These are phyloP conservation scores for Alternaria panax DNA, from an alignment of 2,329 filamentous ascomycete genomes.

Conservation along the genomic window DNA sequence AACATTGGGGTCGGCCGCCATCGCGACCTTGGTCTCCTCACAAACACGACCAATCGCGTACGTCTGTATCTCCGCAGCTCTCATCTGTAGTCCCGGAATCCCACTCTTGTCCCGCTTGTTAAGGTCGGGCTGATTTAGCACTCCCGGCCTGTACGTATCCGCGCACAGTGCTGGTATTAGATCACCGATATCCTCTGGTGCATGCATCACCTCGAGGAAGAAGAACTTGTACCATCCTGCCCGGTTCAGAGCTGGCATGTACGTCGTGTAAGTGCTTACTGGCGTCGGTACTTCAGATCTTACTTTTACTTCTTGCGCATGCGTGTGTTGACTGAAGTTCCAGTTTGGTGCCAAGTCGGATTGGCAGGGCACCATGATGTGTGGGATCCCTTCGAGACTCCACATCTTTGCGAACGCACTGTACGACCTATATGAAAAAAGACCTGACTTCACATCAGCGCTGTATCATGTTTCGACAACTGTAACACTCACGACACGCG, in stretches of 20 bases:
- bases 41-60: conserved; percentile 39
- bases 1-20: conserved; percentile 27
- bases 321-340: conserved; percentile 39
- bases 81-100: conserved; percentile 30
- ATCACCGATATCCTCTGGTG: conserved; percentile 39
- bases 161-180: conserved; percentile 36
- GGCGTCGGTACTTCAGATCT: conserved; percentile 15
- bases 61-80: conserved; percentile 34
- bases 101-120: conserved; percentile 38
- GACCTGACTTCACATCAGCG: conserved; percentile 23
- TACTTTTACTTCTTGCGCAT: conserved; percentile 35
- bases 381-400: conserved; percentile 44
- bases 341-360: conserved; percentile 36
- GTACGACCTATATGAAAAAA: conserved; percentile 41
- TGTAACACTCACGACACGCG: conserved; percentile 32
- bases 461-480: not conserved
- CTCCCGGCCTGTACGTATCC: conserved; percentile 42
- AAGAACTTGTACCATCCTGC: conserved; percentile 49
- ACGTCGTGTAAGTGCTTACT: conserved; percentile 25
- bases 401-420: conserved; percentile 44
- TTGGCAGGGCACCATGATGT: conserved; percentile 45
- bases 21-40: conserved; percentile 37
- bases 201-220: conserved; percentile 41
- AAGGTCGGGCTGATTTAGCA: conserved; percentile 43
- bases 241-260: conserved; percentile 47